A percentile compares a stretch with the other conserved stretches of the same genome.
These are phyloP conservation scores for Pseudoneurospora amorphoporcata DNA, from an alignment of 495 filamentous ascomycete genomes.

Conservation along the genomic window DNA sequence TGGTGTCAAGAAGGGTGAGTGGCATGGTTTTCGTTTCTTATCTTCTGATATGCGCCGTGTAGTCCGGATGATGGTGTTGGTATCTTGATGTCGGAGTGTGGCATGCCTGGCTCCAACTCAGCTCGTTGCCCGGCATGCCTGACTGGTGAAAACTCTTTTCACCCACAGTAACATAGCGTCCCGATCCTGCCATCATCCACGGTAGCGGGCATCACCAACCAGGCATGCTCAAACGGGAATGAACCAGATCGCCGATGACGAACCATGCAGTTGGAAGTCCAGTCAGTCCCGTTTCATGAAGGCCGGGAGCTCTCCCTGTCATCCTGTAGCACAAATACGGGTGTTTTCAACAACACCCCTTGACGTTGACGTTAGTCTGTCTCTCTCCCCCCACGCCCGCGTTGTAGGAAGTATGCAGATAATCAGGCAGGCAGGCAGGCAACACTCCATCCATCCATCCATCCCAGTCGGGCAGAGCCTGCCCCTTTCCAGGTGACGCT, in stretches of 20 bases:
- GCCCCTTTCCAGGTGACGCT: not conserved
- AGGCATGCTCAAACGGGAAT: not conserved
- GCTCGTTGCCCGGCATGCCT: not conserved
- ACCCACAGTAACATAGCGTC: not conserved
- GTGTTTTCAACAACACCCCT: not conserved
- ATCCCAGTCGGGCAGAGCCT: not conserved
- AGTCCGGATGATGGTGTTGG: not conserved
- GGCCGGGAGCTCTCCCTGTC: not conserved
- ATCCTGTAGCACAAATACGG: not conserved
- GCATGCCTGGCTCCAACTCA: not conserved
- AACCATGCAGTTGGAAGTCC: not conserved
- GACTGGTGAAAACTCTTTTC: not conserved
- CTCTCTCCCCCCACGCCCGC: not conserved
- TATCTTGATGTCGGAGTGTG: not conserved
- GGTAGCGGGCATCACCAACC: not conserved
- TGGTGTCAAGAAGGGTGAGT: not conserved
- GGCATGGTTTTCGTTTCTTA: not conserved
- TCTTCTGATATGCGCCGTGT: not conserved
- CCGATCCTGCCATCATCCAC: not conserved
- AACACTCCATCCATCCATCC: not conserved
- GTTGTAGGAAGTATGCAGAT: not conserved
- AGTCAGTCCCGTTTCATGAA: not conserved
- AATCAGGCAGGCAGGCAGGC: not conserved
- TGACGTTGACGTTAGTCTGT: not conserved
- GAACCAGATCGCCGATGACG: not conserved